Conservation (phyloP, 1,139 yeast genomes). For the Geotrichum restrictum region DNA sequence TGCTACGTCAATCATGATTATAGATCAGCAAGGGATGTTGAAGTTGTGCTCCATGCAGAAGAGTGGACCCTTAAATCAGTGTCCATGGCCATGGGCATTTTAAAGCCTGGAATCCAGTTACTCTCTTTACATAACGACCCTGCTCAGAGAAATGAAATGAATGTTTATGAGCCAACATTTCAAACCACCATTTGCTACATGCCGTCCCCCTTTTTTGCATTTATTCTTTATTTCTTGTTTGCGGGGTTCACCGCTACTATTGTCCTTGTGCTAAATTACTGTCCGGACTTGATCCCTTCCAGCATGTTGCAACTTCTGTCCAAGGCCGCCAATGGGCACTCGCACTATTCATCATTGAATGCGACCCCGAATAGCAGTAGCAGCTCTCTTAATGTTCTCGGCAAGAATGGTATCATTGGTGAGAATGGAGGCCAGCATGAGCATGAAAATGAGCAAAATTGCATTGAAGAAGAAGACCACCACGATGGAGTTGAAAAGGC, state of each 20-base stretch:
- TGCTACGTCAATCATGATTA: constrained; percentile 70
- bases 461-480: too few species aligned
- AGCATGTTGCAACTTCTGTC: background rate
- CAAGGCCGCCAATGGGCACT: background rate
- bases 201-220: constrained; percentile 63
- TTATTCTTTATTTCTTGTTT: constrained; percentile 32
- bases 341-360: background rate
- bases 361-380: too few species aligned
- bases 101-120: constrained; percentile 78
- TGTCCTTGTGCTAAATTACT: constrained; percentile 21
- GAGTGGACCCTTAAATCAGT: constrained; percentile 86
- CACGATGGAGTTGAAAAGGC: too few species aligned
- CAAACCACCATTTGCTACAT: constrained; percentile 56
- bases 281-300: background rate
- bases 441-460: background rate
- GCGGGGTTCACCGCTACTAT: constrained; percentile 25
- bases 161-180: constrained; percentile 13
- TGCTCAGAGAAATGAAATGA: too few species aligned
- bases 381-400: background rate
- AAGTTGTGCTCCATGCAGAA: constrained; percentile 40
- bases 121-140: constrained; percentile 49
- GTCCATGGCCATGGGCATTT: constrained; percentile 89
- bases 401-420: background rate
- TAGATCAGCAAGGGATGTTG: constrained; percentile 18
- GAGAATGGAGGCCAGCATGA: background rate